These are phyloP conservation scores for Lathyrus sativus DNA, from an alignment of 306 rosid genomes.

Conservation along the genomic window DNA sequence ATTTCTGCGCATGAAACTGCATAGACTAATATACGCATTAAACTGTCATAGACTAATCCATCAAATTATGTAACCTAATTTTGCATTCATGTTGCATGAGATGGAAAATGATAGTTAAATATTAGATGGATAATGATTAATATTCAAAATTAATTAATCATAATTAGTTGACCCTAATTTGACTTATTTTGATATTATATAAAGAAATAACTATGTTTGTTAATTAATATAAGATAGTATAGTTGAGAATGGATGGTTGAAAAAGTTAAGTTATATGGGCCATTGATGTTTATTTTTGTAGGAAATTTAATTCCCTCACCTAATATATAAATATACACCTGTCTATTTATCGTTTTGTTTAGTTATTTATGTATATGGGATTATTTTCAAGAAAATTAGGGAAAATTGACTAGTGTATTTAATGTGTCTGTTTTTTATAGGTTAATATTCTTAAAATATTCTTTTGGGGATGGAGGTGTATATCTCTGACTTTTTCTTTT, in stretches of 20 bases:
- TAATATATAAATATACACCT: background rate
- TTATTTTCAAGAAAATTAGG: background rate
- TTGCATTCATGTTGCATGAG: no score
- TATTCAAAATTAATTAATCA: background rate
- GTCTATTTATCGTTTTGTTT: background rate
- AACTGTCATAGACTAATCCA: no score
- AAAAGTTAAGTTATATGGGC: no score
- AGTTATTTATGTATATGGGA: background rate
- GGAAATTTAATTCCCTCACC: slow-evolving; percentile 4
- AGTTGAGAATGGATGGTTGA: background rate
- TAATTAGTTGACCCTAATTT: no score
- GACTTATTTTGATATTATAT: no score
- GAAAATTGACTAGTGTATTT: no score
- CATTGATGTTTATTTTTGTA: no score
- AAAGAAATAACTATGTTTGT: no score
- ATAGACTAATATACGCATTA: no score
- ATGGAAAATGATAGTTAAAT: background rate
- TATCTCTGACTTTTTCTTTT: background rate
- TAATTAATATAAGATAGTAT: background rate
- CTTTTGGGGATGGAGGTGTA: background rate
- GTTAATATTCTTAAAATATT: background rate
- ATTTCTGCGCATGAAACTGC: no score
- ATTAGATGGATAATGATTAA: background rate
- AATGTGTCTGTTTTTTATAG: background rate
- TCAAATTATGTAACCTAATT: no score